Evolutionary conservation across 352 stramenopile species (phyloP), one percentile per base, ranked within the genome.

Genomic region (Globisporangium cystogenes): DNA sequence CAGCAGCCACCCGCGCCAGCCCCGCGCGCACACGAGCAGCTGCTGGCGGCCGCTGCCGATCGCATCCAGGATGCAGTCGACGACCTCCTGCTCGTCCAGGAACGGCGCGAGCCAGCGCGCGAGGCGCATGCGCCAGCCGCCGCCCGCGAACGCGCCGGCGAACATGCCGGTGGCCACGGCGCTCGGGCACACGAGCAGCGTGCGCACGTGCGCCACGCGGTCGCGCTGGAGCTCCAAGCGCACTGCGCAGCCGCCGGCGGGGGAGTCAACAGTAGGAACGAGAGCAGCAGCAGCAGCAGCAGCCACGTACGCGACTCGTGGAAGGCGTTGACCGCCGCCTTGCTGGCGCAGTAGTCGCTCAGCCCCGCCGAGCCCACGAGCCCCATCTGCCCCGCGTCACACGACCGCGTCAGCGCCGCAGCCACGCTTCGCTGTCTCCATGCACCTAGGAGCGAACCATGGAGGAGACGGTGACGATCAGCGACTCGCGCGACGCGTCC

Each of bases 141-240:
- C 44, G 12, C 68, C 71, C 26, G 65, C 33, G 40, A 86, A 66
- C 35, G 71, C 72, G 0, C 83, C 81, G 7, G 59, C 60, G 55
- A 94, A 94, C 83, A 94, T 94, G 10, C 77, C 76, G 27, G 78
- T 92, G 48, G 86, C 65, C 27, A 94, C 70, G 24, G 67, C 76
- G 37, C 72, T 80, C 20, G 83, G 83, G 26, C 81, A 94, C 23
- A 90, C 78, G 37, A 94, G 55, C 49, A 94, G 65, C 52, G 76
- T 91, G 49, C 62, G 68, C 52, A 94, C 74, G 41, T 78, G 69
- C 37, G 50, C 65, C 51, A 79, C 51, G 33, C 71, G 67, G 54
- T 87, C 70, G 7, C 65, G 72, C 67, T 74, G 81, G 18, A 93
- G 63, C 63, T 94, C 83, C 66, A 94, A 60, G 0, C 77, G 77